phyloP scores from a whole-genome alignment of 2,329 filamentous ascomycete species.

The Neoascochyta sp. region DNA sequence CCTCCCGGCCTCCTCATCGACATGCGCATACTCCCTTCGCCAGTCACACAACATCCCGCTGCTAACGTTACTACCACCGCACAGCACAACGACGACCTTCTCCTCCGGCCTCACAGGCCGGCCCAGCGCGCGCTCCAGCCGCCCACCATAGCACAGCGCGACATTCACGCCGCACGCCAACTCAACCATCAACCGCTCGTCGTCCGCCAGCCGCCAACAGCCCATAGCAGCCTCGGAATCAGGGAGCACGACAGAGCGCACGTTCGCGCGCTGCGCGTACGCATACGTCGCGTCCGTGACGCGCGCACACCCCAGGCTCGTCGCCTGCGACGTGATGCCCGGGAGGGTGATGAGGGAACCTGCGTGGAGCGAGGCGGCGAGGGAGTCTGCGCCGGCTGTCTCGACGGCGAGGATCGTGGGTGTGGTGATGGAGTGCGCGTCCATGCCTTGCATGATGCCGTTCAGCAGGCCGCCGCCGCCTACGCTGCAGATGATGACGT shows the following conservation, averaged over 20 bases:
- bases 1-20: slow-evolving; percentile 13
- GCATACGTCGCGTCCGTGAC: slow-evolving; percentile 67
- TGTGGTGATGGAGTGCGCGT: slow-evolving; percentile 38
- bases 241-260: slow-evolving; percentile 61
- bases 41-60: slow-evolving; percentile 51
- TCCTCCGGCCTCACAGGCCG: slow-evolving; percentile 61
- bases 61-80: slow-evolving; percentile 60
- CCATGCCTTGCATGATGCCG: slow-evolving; percentile 68
- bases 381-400: slow-evolving; percentile 68
- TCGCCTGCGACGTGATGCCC: slow-evolving; percentile 72
- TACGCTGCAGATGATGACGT: slow-evolving; percentile 72
- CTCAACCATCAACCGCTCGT: slow-evolving; percentile 78
- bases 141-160: slow-evolving; percentile 62
- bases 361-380: slow-evolving; percentile 59
- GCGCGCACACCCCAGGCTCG: slow-evolving; percentile 67
- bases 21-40: slow-evolving; percentile 40
- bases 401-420: slow-evolving; percentile 66
- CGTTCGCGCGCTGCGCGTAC: slow-evolving; percentile 54
- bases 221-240: slow-evolving; percentile 79
- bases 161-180: slow-evolving; percentile 79
- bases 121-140: slow-evolving; percentile 57
- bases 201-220: slow-evolving; percentile 73
- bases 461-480: slow-evolving; percentile 78
- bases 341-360: slow-evolving; percentile 60
- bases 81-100: slow-evolving; percentile 80